Evolutionary conservation across 2,329 filamentous ascomycete species (phyloP), one percentile per base, ranked within the genome.

Genomic region (Trichophyton rubrum): DNA sequence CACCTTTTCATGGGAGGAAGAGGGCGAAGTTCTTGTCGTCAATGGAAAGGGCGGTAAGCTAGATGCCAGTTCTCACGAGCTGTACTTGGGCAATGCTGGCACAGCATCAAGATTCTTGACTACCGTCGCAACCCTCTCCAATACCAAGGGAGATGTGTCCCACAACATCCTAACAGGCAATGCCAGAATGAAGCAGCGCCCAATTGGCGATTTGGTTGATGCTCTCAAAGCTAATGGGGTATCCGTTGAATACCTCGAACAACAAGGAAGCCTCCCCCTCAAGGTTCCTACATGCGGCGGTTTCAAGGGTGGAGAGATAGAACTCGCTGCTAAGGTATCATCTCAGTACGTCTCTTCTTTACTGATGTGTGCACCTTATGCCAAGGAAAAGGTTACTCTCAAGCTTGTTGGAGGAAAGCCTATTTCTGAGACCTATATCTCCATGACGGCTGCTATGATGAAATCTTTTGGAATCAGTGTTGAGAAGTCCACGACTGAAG

Each of bases 401-500:
- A 87, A 86, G 45, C 81, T 99, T 43, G 87, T 97, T 11, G 93
- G 93, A n/a, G 93, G 91, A 60, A 97, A 96, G 73, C 92, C 93
- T 49, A 96, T 99, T 65, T 97, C 92, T 1, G 91, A 97, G 71
- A 85, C 86, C 1, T 99, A 99, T 73, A 97, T 99, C 68, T 90
- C 99, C 71, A 97, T 99, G 92, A 99, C 93, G 1, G 90, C 95
- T 59, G 83, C 90, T 15, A 99, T 99, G 92, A 99, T 99, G 93
- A 82, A 82, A 60, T 82, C 88, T 1, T 99, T 99, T 69, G 93
- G 93, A 57, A 83, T 99, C 45, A 73, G 85, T 43, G 93, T 96
- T 11, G 80, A 84, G 63, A 85, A 83, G 67, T 95, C 91, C 7
- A 74, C 82, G 35, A 86, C 83, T 2, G 90, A 96, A 68, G 82